These are phyloP conservation scores for Crithidia fasciculata DNA, from an alignment of 208 protist species.

Conservation along the genomic window DNA sequence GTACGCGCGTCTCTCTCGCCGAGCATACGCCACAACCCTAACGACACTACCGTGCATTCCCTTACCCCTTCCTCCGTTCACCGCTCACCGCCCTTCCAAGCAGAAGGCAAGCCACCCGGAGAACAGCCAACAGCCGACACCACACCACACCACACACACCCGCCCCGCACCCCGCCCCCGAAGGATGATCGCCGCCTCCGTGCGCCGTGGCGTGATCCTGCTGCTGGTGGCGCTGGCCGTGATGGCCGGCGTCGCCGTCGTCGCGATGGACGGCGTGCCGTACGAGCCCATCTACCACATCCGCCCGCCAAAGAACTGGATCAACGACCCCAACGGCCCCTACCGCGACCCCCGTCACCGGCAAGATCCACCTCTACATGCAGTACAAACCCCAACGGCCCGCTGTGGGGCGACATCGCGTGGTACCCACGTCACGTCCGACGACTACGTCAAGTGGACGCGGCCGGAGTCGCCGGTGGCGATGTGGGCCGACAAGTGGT, in stretches of 20 bases:
- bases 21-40: too few relatives aligned
- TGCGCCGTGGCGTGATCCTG: slow-evolving; percentile 14
- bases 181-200: slow-evolving; percentile 14
- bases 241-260: slow-evolving; percentile 8
- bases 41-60: too few relatives aligned
- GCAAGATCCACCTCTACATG: slow-evolving; percentile 58
- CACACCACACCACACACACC: too few relatives aligned
- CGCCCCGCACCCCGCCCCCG: too few relatives aligned
- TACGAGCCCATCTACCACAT: slow-evolving; percentile 48
- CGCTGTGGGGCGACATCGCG: slow-evolving; percentile 42
- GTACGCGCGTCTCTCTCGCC: too few relatives aligned
- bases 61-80: too few relatives aligned
- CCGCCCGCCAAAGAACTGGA: slow-evolving; percentile 50
- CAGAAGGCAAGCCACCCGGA: too few relatives aligned
- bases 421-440: slow-evolving; percentile 58
- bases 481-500: slow-evolving; percentile 42
- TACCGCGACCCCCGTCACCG: slow-evolving; percentile 56
- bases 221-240: slow-evolving; percentile 20
- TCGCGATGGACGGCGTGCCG: slow-evolving; percentile 21
- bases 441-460: slow-evolving; percentile 54
- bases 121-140: too few relatives aligned
- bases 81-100: too few relatives aligned
- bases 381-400: slow-evolving; percentile 63
- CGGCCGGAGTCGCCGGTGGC: slow-evolving; percentile 24
- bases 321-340: slow-evolving; percentile 67